Conservation (phyloP, 2,329 filamentous ascomycete genomes). For the Xylariaceae sp. region DNA sequence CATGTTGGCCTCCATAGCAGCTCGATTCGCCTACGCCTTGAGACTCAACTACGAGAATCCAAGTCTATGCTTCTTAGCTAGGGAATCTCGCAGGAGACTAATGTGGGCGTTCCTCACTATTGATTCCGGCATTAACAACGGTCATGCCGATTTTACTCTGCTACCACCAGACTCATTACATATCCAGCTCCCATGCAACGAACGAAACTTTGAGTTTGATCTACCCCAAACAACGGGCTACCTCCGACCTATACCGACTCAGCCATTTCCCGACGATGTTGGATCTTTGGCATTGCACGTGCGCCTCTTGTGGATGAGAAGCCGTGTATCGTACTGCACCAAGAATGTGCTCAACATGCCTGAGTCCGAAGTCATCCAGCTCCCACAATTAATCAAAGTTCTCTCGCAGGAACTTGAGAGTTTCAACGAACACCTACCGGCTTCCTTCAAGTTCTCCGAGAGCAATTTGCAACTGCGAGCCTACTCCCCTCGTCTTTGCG, state of each 20-base stretch:
- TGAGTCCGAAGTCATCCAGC: conserved; percentile 41
- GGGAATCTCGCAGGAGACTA: conserved; percentile 29
- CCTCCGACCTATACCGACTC: conserved; percentile 39
- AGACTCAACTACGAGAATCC: conserved; percentile 47
- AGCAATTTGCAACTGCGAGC: conserved; percentile 52
- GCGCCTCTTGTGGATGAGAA: conserved; percentile 52
- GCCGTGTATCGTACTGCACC: conserved; percentile 51
- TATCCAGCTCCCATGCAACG: conserved; percentile 47
- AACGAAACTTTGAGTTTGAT: conserved; percentile 53
- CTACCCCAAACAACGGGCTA: conserved; percentile 51
- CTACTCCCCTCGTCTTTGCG: conserved; percentile 54
- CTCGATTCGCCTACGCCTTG: conserved; percentile 46
- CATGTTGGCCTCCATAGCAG: conserved; percentile 43
- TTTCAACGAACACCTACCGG: conserved; percentile 50
- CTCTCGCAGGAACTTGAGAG: conserved; percentile 43
- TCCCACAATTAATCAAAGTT: conserved; percentile 46
- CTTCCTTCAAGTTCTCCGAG: conserved; percentile 56
- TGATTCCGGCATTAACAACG: conserved; percentile 44
- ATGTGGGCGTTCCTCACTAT: conserved; percentile 50
- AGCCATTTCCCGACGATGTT: conserved; percentile 48
- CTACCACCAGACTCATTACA: conserved; percentile 42
- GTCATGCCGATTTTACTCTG: conserved; percentile 43
- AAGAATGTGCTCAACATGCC: conserved; percentile 41
- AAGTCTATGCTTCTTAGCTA: conserved; percentile 38
- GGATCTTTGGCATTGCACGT: conserved; percentile 55